Evolutionary conservation across 2,329 filamentous ascomycete genomes (phyloP), one percentile per base, ranked within the genome.

Genomic region (Pestalotiopsis sp.): DNA sequence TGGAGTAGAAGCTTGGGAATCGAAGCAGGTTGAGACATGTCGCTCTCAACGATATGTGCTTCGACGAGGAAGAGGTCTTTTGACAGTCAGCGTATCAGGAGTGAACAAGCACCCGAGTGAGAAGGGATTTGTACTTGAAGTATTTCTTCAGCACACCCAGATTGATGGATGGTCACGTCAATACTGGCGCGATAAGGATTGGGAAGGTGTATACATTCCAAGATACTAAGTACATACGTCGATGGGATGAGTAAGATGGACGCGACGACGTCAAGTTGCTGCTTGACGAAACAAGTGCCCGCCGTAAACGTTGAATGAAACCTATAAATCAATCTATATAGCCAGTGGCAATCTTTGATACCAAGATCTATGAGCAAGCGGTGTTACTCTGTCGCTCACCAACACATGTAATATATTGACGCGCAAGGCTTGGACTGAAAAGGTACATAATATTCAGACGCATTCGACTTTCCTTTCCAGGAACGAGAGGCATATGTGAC

Each of bases 1-100:
- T 52, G 62, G 62, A 65, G 62, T 17, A 65, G 40, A 45, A 65
- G 17, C n/a, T 65, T 65, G 41, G 62, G 62, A 52, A 65, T 40
- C 62, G 62, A 65, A 65, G 62, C 23, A n/a, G 62, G 20, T 65
- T 65, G 62, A 52, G 62, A 65, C 62, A 65, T 65, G 23, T 65
- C 41, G 62, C 41, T 65, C 62, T 52, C 62, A 49, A 65, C 31
- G n/a, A 25, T 45, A 14, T 23, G 60, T n/a, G 23, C 14, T 13
- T 36, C 14, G 12, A 17, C 36, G 27, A 14, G 31, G 38, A 36
- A 31, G 17, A 17, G 14, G 38, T 17, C 31, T n/a, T 25, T 11
- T 45, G 23, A 13, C 23, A 20, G 20, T 52, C n/a, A 4, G n/a
- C 20, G 41, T 27, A 23, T n/a, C 23, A 65, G 25, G 40, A 4